Evolutionary conservation across 768 basidiomycete genomes (phyloP), one percentile per base, ranked within the genome.

Genomic region (Lactarius psammicola): DNA sequence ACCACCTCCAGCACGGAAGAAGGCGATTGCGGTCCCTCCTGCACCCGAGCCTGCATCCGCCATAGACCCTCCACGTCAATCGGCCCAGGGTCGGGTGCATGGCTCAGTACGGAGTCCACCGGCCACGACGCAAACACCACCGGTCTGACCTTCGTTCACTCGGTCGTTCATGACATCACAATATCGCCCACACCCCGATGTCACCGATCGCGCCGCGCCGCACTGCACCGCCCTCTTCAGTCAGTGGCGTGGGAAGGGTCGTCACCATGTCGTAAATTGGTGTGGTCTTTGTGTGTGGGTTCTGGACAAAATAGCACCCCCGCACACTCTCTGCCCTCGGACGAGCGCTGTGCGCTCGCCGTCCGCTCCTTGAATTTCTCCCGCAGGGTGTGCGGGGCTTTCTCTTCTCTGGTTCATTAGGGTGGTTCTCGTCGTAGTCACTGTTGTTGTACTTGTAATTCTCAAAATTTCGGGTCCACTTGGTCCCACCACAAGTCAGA

Each of bases 331-430:
- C 54, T 60, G 31, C 56, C 20, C 31, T 23, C 54, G 44, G 49
- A 31, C 56, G 56, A 26, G 65, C 31, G 65, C 60, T 62, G 65
- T 26, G 65, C 65, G 65, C 60, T 58, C 56, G 60, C 44, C 49
- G 56, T 66, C 61, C 60, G 28, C 34, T 53, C 60, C 6, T 66
- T 63, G 51, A 17, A 23, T 9, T 4, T 26, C 23, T 51, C 13
- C 6, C 13, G 23, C 26, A 28, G 13, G 23, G 49, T 13, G 49
- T 28, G 2, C 26, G 26, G 49, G 26, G 0, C 23, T 51, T 51
- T 51, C 49, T 51, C 26, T 51, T 51, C 49, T 51, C 26, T 51
- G 26, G 26, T 51, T 23, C 4, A 51, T 26, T 26, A 26, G 23
- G 23, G 49, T 51, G 11, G 49, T 51, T 15, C 26, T 51, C 23